Evolutionary conservation across 305 asterid species (phyloP), one percentile per base, ranked within the genome.

Genomic region (Stenogyne calaminthoides): DNA sequence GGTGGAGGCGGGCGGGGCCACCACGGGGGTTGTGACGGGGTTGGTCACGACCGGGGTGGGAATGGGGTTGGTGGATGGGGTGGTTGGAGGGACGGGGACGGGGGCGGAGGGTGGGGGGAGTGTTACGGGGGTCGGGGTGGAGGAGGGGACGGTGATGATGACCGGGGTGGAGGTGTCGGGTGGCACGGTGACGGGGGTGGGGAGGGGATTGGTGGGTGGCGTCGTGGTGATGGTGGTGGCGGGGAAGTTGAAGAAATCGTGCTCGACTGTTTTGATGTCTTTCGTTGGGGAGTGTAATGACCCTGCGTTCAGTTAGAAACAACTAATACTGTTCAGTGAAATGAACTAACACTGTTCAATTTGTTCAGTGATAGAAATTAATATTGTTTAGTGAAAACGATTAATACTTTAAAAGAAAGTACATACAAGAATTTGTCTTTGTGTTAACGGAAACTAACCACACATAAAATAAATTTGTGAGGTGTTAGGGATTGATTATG

Each of bases 1-100:
- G 22, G 88, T 29, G 52, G 79, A 61, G 1, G 69, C 74, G 1
- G 96, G 91, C n/a, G 84, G 80, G 5, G 69, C 51, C 44, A 77
- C 77, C 7, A 52, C 78, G 1, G 87, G 88, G 2, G 73, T 57
- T 0, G 83, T 74, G 57, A 47, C 83, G 4, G 96, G 96, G 64
- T 78, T 82, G 12, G 62, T 76, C 19, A 57, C 80, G 4, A 87
- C 87, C 10, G 85, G 82, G 16, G 58, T 10, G 83, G 81, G 51
- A 75, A 59, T 59, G 18, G 36, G 36, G 36, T 25, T 25, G 36
- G 36, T 32, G 34, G 84, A 75, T 6, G 60, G 32, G 9, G 60
- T 10, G 8, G 60, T 9, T 7, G 60, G 32, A 0, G 60, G 9
- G 9, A 55, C 3, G 32, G 60, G 0, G 6, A 9, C 7, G 60